phyloP scores from a whole-genome alignment of 768 basidiomycete species.

The Lanmaoa pseudosensibilis region DNA sequence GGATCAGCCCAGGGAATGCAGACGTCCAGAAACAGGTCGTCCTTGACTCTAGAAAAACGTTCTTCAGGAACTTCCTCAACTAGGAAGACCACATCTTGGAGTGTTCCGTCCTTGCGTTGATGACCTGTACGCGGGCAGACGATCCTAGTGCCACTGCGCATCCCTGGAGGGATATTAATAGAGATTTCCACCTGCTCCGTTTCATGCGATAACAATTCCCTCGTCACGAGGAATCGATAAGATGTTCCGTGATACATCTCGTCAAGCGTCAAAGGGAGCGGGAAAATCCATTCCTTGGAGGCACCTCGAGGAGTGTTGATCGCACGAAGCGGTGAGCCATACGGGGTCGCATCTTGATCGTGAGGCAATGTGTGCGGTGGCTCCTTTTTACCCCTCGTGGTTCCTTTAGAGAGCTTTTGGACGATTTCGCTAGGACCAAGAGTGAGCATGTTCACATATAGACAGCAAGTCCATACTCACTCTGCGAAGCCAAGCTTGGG shows the following conservation, averaged over 20 bases:
- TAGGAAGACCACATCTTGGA: slow-evolving; percentile 68
- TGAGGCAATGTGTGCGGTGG: background rate
- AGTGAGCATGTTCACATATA: slow-evolving; percentile 6
- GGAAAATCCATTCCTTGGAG: slow-evolving; percentile 67
- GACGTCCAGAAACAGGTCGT: slow-evolving; percentile 57
- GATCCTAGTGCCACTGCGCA: slow-evolving; percentile 58
- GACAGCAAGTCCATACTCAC: slow-evolving; percentile 18
- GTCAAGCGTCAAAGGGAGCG: slow-evolving; percentile 58
- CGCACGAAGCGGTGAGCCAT: slow-evolving; percentile 40
- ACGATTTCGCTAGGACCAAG: slow-evolving; percentile 28
- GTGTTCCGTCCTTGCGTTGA: slow-evolving; percentile 53
- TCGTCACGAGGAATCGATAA: slow-evolving; percentile 60
- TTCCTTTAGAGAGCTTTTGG: slow-evolving; percentile 27
- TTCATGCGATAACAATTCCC: slow-evolving; percentile 49
- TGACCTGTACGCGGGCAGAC: slow-evolving; percentile 66
- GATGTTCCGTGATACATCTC: slow-evolving; percentile 58
- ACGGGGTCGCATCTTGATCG: slow-evolving; percentile 22
- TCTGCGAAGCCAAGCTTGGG: slow-evolving; percentile 28
- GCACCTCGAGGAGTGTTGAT: slow-evolving; percentile 41
- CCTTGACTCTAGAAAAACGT: slow-evolving; percentile 53
- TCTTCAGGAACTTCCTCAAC: slow-evolving; percentile 59
- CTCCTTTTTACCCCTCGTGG: slow-evolving; percentile 5
- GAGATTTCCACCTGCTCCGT: slow-evolving; percentile 57
- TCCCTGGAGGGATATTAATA: slow-evolving; percentile 61
- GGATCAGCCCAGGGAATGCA: slow-evolving; percentile 57